Base-by-base conservation (phyloP, 2,329 filamentous ascomycete genomes). In the Penicillium sp. region DNA sequence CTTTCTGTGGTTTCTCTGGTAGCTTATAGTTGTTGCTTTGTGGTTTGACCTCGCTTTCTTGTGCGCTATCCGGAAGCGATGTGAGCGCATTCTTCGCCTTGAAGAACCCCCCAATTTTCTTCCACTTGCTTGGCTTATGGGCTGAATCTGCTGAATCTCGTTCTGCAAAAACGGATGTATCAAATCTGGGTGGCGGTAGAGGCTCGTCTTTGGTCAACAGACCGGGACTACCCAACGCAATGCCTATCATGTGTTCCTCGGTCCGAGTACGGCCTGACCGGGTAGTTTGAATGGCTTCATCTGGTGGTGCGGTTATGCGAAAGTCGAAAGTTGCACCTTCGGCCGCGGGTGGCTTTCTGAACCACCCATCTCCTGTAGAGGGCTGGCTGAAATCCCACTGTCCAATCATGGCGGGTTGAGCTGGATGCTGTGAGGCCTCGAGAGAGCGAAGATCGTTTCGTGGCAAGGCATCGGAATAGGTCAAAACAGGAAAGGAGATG, bases 201-300 rank as follows among this genome's bases (percentile, higher is more conserved):
- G 54, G 34, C 33, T 54, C 57, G 11, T 63, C 60, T 29, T 63
- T 40, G n/a, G 66, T 59, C 5, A 68, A 31, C 61, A 71, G 63
- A 15, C 79, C 76, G 25, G 89, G 89, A 66, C 88, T 91, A 33
- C 88, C 89, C 55, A 91, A 75, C 1, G 89, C 89, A 81, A 92
- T 87, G 10, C 89, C 89, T 60, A 92, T 91, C 64, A 78, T 79
- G 59, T 77, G 75, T 44, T 78, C 46, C n/a, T 63, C 77, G 8
- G 76, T 73, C 8, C 58, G 57, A 33, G 63, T 60, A 36, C 60
- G 39, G 9, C 21, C 27, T n/a, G 57, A 21, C 64, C 62, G 50
- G 4, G 59, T 60, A 0, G 60, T 57, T n/a, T 58, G 58, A 8
- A 70, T 50, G 0, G 58, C 61, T 47, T 69, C 67, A 21, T 66